phyloP scores from a whole-genome alignment of 169 alveolate species.

The Eimeria maxima region DNA sequence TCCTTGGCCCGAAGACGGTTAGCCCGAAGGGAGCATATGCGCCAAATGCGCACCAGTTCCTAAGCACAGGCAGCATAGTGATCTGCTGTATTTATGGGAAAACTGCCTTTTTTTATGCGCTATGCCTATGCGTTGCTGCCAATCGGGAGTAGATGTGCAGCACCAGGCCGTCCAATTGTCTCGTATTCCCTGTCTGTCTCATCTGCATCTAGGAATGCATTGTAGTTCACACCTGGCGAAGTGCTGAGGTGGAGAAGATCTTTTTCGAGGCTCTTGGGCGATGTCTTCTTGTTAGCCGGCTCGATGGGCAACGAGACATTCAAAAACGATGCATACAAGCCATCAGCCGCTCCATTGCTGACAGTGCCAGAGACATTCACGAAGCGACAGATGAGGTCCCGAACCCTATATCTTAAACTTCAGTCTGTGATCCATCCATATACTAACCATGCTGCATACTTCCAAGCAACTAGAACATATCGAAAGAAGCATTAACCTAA shows the following conservation, averaged over 20 bases:
- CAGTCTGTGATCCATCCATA: not conserved
- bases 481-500: not conserved
- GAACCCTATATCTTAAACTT: not conserved
- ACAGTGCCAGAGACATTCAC: constrained; percentile 70
- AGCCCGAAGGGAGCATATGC: constrained; percentile 10
- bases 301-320: constrained; percentile 57
- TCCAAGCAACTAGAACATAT: not conserved
- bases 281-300: constrained; percentile 32
- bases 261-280: constrained; percentile 59
- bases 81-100: not conserved
- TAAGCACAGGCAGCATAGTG: not conserved
- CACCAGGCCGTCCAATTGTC: not conserved
- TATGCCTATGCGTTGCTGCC: not conserved
- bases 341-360: constrained; percentile 50
- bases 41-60: not conserved
- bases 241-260: constrained; percentile 27
- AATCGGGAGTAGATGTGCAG: not conserved
- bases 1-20: constrained; percentile 47
- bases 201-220: constrained; percentile 36
- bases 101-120: not conserved
- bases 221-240: constrained; percentile 50
- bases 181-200: not conserved
- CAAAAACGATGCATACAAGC: constrained; percentile 53
- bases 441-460: not conserved
- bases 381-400: constrained; percentile 68